Percentiles rank a stretch among this genome's conserved stretches.
These are phyloP conservation scores for Fusarium succisae DNA, from an alignment of 2,329 filamentous ascomycete genomes.

Conservation along the genomic window DNA sequence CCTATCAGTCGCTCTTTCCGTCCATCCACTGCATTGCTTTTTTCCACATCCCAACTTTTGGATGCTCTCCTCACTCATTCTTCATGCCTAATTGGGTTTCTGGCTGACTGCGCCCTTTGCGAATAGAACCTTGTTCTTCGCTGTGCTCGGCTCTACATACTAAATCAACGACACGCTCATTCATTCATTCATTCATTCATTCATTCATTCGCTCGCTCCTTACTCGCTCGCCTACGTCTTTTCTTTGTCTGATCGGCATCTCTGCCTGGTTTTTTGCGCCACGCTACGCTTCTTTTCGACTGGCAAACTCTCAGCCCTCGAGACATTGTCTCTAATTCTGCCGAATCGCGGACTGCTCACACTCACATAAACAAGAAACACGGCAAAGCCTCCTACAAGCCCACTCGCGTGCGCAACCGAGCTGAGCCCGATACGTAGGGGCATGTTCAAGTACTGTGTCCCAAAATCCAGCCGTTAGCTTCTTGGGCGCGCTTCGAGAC, in stretches of 20 bases:
- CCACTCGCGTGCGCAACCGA: slow-evolving; percentile 27
- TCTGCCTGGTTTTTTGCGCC: slow-evolving; percentile 31
- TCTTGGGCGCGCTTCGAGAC: slow-evolving; percentile 15
- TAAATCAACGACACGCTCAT: slow-evolving; percentile 7
- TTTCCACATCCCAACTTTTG: slow-evolving; percentile 10
- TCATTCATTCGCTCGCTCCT: slow-evolving; percentile 26
- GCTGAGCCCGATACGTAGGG: slow-evolving; percentile 12
- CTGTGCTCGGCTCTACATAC: slow-evolving; percentile 1
- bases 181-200: slow-evolving; percentile 18
- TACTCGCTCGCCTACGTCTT: slow-evolving; percentile 13
- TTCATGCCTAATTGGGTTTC: slow-evolving; percentile 22
- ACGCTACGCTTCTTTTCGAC: slow-evolving; percentile 31
- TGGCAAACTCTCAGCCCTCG: slow-evolving; percentile 13
- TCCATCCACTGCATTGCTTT: slow-evolving; percentile 12
- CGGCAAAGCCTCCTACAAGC: slow-evolving; percentile 12
- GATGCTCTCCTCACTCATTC: slow-evolving; percentile 9
- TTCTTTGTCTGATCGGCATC: slow-evolving; percentile 32
- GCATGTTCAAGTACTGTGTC: slow-evolving; percentile 21
- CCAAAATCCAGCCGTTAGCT: slow-evolving; percentile 1
- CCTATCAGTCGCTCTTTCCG: slow-evolving; percentile 11
- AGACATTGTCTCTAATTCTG: slow-evolving; percentile 29
- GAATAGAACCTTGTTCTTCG: slow-evolving; percentile 18
- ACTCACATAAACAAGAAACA: slow-evolving; percentile 23
- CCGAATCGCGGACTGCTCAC: slow-evolving; percentile 26
- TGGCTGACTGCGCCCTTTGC: slow-evolving; percentile 18